These are phyloP conservation scores for Coemansia sp. DNA, from an alignment of 192 early-diverging fungal genomes.

Conservation along the genomic window DNA sequence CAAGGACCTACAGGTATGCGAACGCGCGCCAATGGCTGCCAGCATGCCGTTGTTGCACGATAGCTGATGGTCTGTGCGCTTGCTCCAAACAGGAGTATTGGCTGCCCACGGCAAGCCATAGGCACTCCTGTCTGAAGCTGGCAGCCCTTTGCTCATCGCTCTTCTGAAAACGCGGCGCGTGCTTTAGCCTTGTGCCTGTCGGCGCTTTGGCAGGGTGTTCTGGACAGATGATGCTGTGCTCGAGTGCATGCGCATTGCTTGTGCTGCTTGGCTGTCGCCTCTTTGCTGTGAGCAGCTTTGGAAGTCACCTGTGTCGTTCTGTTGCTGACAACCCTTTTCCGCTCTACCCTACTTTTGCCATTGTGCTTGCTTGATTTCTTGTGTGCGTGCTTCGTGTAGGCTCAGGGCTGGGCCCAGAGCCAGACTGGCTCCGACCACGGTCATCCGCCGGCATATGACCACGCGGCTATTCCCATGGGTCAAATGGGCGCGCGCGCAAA, in stretches of 20 bases:
- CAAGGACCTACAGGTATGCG: conserved; percentile 19
- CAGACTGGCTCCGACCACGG: not conserved
- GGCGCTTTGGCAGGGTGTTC: too few relatives aligned
- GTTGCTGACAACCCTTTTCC: not conserved
- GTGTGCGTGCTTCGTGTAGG: not conserved
- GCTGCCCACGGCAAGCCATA: too few relatives aligned
- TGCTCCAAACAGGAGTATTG: too few relatives aligned
- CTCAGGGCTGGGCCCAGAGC: conserved; percentile 4
- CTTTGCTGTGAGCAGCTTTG: too few relatives aligned
- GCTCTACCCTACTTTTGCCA: not conserved
- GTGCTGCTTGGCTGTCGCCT: not conserved
- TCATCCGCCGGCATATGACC: not conserved
- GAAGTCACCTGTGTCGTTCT: too few relatives aligned
- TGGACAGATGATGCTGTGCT: not conserved
- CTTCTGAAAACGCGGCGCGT: too few relatives aligned
- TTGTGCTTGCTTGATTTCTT: not conserved
- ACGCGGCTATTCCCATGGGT: not conserved
- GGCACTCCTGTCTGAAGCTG: too few relatives aligned
- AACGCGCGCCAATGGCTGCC: not conserved
- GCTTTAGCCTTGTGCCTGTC: too few relatives aligned
- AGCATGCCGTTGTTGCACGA: too few relatives aligned
- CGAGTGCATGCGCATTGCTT: not conserved
- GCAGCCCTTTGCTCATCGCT: too few relatives aligned
- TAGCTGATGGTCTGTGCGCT: too few relatives aligned
- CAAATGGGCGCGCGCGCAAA: not conserved